Evolutionary conservation across 140 eudicot genomes (phyloP).

Genomic region (Flaveria floridana): DNA sequence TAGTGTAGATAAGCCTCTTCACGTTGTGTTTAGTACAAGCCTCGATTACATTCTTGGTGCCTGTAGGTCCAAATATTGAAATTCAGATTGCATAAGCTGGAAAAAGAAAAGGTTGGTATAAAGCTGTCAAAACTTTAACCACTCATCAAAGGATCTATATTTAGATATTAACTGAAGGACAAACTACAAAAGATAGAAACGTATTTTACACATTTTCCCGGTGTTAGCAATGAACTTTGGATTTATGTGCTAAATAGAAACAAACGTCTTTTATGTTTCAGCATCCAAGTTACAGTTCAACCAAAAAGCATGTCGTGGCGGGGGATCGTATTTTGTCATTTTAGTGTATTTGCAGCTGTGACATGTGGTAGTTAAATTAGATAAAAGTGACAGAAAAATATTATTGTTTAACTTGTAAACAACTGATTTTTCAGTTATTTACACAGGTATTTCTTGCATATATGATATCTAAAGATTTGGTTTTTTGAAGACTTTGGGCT

Average conservation of each 20-base stretch:
- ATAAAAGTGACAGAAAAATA: not conserved
- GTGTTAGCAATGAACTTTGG: not conserved
- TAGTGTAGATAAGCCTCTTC: conserved; percentile 75
- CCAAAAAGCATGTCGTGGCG: not conserved
- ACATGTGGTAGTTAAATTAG: not conserved
- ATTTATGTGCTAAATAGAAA: not conserved
- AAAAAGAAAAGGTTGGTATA: not conserved
- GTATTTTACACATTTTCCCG: not conserved
- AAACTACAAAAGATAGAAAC: not conserved
- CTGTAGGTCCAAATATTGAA: conserved; percentile 37
- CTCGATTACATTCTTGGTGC: conserved; percentile 78
- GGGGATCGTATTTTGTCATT: not conserved
- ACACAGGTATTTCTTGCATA: not conserved
- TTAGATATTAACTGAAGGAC: not conserved
- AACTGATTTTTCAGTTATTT: not conserved
- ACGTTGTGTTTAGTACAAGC: conserved; percentile 75
- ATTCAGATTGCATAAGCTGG: conserved; percentile 7
- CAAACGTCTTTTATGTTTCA: not conserved
- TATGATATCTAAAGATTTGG: not conserved
- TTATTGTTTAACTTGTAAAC: too few species aligned
- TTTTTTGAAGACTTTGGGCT: too few species aligned
- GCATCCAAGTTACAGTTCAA: conserved; percentile 4
- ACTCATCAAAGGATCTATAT: not conserved
- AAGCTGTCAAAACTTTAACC: not conserved
- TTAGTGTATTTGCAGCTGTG: not conserved